These are phyloP conservation scores for Phytophthora sojae DNA, from an alignment of 352 stramenopile species.

Conservation along the genomic window DNA sequence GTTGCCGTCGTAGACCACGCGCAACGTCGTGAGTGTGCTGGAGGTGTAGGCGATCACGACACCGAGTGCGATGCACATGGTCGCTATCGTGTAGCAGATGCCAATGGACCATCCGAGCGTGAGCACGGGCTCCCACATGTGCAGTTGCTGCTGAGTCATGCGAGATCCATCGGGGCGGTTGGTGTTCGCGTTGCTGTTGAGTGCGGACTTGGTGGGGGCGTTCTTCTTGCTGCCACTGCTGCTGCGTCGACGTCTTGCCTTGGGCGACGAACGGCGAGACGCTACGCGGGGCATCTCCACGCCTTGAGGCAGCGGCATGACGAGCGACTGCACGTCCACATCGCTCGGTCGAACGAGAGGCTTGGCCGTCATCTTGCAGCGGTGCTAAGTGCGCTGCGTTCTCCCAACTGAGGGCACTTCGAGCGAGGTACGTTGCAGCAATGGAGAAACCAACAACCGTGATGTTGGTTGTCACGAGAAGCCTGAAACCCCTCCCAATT, in stretches of 20 bases:
- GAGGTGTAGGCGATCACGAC: slow-evolving; percentile 61
- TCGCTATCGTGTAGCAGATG: slow-evolving; percentile 56
- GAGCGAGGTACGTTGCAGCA: slow-evolving; percentile 2
- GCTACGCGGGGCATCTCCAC: slow-evolving; percentile 26
- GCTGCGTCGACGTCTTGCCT: slow-evolving; percentile 19
- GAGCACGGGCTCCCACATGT: slow-evolving; percentile 80
- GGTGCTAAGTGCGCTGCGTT: not conserved
- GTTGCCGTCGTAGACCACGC: slow-evolving; percentile 68
- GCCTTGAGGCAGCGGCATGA: slow-evolving; percentile 30
- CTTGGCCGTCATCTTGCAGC: slow-evolving; percentile 35
- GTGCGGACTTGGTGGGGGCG: slow-evolving; percentile 3
- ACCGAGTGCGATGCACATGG: slow-evolving; percentile 54
- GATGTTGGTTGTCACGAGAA: not conserved
- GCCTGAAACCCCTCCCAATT: slow-evolving; percentile 21
- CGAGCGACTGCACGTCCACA: slow-evolving; percentile 38
- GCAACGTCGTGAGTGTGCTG: slow-evolving; percentile 55
- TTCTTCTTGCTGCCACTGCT: slow-evolving; percentile 31
- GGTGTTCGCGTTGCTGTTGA: slow-evolving; percentile 19
- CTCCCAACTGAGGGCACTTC: slow-evolving; percentile 21
- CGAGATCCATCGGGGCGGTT: slow-evolving; percentile 66
- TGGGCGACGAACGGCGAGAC: slow-evolving; percentile 9
- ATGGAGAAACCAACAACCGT: slow-evolving; percentile 5
- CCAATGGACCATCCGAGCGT: slow-evolving; percentile 69
- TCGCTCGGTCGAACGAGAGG: slow-evolving; percentile 40
- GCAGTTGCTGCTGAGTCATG: slow-evolving; percentile 72